A percentile compares a stretch with the other conserved stretches of the same genome.
Conservation (phyloP, 2,329 filamentous ascomycete species). For the Dothideomycetidae sp. region DNA sequence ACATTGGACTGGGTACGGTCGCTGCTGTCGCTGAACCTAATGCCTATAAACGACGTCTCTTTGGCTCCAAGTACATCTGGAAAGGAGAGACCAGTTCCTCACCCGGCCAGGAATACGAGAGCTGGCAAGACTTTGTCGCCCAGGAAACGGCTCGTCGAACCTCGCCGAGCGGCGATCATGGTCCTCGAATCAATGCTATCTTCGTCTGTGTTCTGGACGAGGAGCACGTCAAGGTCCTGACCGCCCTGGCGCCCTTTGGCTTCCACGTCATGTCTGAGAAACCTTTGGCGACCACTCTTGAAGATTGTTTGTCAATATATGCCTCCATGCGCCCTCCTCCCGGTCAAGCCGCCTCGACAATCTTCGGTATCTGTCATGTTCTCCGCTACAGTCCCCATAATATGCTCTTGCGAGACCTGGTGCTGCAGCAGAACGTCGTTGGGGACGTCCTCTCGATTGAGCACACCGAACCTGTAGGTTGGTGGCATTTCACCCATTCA, state of each 20-base stretch:
- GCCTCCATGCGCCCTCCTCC: conserved; percentile 33
- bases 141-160: conserved; percentile 54
- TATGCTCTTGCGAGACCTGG: conserved; percentile 61
- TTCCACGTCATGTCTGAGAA: conserved; percentile 94
- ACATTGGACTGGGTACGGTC: conserved; percentile 52
- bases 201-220: conserved; percentile 74
- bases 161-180: conserved; percentile 31
- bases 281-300: conserved; percentile 65
- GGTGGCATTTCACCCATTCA: conserved; percentile 88
- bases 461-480: conserved; percentile 88
- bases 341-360: conserved; percentile 21
- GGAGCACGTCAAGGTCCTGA: conserved; percentile 69
- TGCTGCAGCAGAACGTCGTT: conserved; percentile 60
- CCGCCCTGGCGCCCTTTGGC: conserved; percentile 51
- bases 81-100: conserved; percentile 29
- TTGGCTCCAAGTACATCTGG: conserved; percentile 66
- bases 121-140: conserved; percentile 62
- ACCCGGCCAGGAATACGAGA: conserved; percentile 53
- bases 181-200: conserved; percentile 38
- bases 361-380: conserved; percentile 91
- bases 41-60: conserved; percentile 55
- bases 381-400: conserved; percentile 90
- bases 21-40: conserved; percentile 71
- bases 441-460: conserved; percentile 76
- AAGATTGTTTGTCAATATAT: conserved; percentile 66